Evolutionary conservation across 768 basidiomycete genomes (phyloP), one percentile per base, ranked within the genome.

Genomic region (Strobilomyces echinocephalus): DNA sequence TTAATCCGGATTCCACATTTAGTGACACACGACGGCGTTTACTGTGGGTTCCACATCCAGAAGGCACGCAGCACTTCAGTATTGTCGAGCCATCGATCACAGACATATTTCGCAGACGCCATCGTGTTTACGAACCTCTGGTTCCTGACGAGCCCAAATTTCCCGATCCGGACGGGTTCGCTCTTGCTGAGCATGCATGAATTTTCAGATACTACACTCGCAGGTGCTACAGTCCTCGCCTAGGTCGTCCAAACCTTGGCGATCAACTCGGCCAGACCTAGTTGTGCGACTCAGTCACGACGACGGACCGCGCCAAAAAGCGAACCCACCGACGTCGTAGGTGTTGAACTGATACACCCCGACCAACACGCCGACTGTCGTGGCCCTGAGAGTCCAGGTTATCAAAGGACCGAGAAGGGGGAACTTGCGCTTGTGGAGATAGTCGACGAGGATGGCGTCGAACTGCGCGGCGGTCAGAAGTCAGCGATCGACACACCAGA

Each of bases 331-430:
- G n/a, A 99, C 85, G 68, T 98, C 95, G 67, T 95, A 93, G 40
- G 97, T 97, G 76, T 98, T 97, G 78, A 98, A 97, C 71, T 97
- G 88, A 75, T 97, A 99, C 7, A 97, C 81, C 15, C 97, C 95
- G 43, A 92, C 83, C 48, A 94, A 78, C 5, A 88, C 83, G 20
- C 84, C 91, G 36, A 85, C 81, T 28, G 97, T 97, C 6, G 84
- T 74, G 7, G 81, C 71, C 44, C 93, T 80, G 51, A 97, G 76
- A 8, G 76, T 69, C 95, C 95, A 98, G n/a, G 75, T 82, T 12
- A 70, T 62, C 43, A 85, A 49, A 1, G 76, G 82, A 11, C 91
- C 94, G 54, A 93, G 48, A 40, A 84, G 59, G n/a, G 93, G 91
- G 79, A 88, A 97, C 73, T 99, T 98, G 71, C 95, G 89, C 24